Percentiles rank a stretch among this genome's conserved stretches.
Conservation (phyloP, 257 asterid genomes). For the Thymus quinquecostatus region DNA sequence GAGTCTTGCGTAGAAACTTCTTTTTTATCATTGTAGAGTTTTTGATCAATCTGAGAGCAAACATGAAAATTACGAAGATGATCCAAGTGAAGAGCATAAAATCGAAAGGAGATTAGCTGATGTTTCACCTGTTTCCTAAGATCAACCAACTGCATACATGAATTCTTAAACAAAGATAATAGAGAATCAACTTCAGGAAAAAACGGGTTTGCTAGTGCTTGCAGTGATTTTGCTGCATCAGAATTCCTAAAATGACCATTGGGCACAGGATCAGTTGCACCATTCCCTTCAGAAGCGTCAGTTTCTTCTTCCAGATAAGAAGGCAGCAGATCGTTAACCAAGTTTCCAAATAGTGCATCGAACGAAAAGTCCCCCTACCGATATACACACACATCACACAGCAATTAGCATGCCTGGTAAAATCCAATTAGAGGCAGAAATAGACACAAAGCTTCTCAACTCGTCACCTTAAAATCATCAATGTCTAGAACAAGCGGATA, state of each 20-base stretch:
- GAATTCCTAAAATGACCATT: conserved; percentile 80
- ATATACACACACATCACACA: conserved; percentile 28
- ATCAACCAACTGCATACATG: conserved; percentile 81
- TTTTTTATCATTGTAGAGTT: conserved; percentile 72
- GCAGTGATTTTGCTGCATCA: conserved; percentile 65
- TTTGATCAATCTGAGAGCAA: conserved; percentile 77
- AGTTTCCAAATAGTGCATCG: conserved; percentile 88
- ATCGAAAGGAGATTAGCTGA: background rate
- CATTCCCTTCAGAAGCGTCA: conserved; percentile 71
- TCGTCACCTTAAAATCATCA: conserved; percentile 86
- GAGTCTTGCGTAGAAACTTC: conserved; percentile 90
- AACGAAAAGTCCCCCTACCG: conserved; percentile 92
- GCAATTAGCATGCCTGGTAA: conserved; percentile 32
- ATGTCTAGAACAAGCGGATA: conserved; percentile 83
- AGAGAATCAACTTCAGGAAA: conserved; percentile 96
- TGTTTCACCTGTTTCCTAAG: conserved; percentile 76
- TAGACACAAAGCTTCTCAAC: conserved; percentile 11
- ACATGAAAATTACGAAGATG: conserved; percentile 37
- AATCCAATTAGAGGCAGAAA: conserved; percentile 14
- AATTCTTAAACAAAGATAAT: conserved; percentile 80
- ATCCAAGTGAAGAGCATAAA: conserved; percentile 14
- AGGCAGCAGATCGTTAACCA: conserved; percentile 89
- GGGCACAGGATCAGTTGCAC: conserved; percentile 55
- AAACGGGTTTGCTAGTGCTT: conserved; percentile 60
- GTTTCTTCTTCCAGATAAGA: conserved; percentile 78